Evolutionary conservation across 257 asterid species (phyloP).

Genomic region (Solanum gracilifrons): DNA sequence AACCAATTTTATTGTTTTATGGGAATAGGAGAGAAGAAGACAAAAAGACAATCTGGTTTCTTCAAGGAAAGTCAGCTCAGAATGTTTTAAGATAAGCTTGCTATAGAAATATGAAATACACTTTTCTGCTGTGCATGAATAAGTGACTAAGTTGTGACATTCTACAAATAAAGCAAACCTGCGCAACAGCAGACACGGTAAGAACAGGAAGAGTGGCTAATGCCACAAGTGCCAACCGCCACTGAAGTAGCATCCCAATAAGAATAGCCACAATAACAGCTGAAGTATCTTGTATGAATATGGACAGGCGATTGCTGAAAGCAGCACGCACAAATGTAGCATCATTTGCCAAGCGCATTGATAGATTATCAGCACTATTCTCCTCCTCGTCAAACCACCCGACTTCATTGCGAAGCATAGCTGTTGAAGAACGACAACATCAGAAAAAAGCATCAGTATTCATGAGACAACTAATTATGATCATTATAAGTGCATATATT

Average conservation of each 20-base stretch:
- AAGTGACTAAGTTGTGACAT: neutral
- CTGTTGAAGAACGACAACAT: conserved; percentile 25
- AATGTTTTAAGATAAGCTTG: neutral
- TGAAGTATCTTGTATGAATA: conserved; percentile 91
- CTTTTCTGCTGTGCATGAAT: neutral
- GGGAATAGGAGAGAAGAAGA: neutral
- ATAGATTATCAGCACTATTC: conserved; percentile 95
- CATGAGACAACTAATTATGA: neutral
- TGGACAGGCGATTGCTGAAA: conserved; percentile 94
- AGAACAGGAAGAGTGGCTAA: conserved; percentile 91
- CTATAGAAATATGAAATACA: neutral
- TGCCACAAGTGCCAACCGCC: conserved; percentile 98
- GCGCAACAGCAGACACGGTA: conserved; percentile 87
- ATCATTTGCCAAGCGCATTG: conserved; percentile 98
- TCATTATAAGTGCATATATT: neutral
- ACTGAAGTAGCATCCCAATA: conserved; percentile 85
- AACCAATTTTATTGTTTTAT: neutral
- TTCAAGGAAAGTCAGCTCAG: neutral
- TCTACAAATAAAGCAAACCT: conserved; percentile 35
- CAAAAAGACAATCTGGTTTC: neutral
- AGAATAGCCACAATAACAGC: conserved; percentile 91
- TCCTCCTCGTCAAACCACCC: conserved; percentile 99
- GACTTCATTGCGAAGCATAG: conserved; percentile 99
- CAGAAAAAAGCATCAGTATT: neutral
- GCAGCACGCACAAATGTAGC: conserved; percentile 99